Conservation (phyloP, 306 rosid species). For the Senna tora region DNA sequence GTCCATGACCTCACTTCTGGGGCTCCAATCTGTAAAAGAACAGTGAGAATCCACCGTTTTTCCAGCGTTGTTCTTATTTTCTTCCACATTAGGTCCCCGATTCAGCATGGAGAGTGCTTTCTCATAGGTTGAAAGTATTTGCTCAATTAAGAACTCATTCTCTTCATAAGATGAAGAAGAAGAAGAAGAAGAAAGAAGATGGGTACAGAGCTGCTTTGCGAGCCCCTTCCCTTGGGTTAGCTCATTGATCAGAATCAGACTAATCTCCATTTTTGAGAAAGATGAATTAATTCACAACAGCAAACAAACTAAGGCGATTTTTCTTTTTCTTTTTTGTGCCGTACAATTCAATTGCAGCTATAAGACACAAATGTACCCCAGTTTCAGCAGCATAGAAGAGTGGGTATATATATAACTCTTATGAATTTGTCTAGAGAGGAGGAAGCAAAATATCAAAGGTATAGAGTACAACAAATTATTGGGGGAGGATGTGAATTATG, state of each 20-base stretch:
- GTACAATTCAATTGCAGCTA: constrained; percentile 2
- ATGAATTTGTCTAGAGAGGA: neutral
- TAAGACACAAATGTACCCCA: neutral
- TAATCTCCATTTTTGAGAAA: constrained; percentile 41
- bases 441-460: neutral
- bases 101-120: constrained; percentile 53
- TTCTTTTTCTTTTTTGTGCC: neutral
- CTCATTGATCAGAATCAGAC: constrained; percentile 56
- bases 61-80: constrained; percentile 35
- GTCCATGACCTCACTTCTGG: constrained; percentile 51
- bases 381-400: neutral
- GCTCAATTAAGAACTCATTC: constrained; percentile 48
- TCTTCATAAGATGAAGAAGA: constrained; percentile 51
- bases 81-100: constrained; percentile 35
- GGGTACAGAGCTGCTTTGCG: constrained; percentile 55
- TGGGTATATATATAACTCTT: neutral
- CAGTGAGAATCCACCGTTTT: constrained; percentile 43
- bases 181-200: constrained; percentile 50
- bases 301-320: neutral
- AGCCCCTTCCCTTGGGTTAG: constrained; percentile 67
- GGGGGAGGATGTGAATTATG: neutral
- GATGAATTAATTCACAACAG: neutral
- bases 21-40: constrained; percentile 51
- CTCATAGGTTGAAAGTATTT: constrained; percentile 61
- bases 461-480: constrained; percentile 5